phyloP scores from a whole-genome alignment of 257 asterid species.

The Nicotiana otophora region DNA sequence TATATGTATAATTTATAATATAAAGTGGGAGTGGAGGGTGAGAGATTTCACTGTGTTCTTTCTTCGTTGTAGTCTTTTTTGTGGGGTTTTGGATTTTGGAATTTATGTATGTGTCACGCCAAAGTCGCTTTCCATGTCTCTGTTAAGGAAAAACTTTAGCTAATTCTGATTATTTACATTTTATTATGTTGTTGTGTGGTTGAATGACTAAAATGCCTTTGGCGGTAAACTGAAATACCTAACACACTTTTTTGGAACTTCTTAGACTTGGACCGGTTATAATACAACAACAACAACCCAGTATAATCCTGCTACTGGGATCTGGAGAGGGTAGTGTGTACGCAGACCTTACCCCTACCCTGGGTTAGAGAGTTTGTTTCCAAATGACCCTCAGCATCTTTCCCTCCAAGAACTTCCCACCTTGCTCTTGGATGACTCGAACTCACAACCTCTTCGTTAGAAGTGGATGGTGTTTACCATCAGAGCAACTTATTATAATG shows the following conservation, averaged over 20 bases:
- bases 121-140: constrained; percentile 40
- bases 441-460: too few relatives aligned
- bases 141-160: constrained; percentile 27
- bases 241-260: not conserved
- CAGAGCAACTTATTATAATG: not conserved
- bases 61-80: not conserved
- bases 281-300: too few relatives aligned
- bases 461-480: too few relatives aligned
- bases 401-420: too few relatives aligned
- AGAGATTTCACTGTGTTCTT: not conserved
- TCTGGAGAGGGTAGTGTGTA: too few relatives aligned
- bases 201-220: constrained; percentile 22
- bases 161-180: constrained; percentile 11
- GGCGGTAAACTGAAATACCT: not conserved
- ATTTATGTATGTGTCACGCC: constrained; percentile 34
- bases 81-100: not conserved
- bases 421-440: too few relatives aligned
- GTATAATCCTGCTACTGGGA: too few relatives aligned
- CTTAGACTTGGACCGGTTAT: not conserved
- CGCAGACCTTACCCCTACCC: too few relatives aligned
- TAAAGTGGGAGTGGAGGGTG: not conserved
- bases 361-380: too few relatives aligned
- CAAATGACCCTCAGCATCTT: too few relatives aligned
- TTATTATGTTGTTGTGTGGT: constrained; percentile 7
- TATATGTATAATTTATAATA: not conserved